Evolutionary conservation across 352 stramenopile genomes (phyloP), one percentile per base, ranked within the genome.

Genomic region (Phytopythium vexans): DNA sequence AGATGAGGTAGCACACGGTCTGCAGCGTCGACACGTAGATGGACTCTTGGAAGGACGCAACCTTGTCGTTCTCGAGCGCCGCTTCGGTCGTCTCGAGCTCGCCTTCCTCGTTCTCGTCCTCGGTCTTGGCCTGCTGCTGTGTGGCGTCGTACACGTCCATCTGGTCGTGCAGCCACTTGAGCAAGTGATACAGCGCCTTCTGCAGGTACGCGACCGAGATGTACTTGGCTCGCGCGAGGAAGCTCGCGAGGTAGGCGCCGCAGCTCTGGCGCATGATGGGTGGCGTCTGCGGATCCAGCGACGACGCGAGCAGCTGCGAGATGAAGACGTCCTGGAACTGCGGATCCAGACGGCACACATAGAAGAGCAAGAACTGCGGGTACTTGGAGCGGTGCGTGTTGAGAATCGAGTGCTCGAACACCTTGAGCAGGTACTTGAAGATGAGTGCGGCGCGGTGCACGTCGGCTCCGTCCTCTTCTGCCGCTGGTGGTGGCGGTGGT

Each of bases 1-100:
- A 98, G 67, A 99, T 81, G 41, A 99, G 88, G 72, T 99, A 99
- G 74, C 97, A 99, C 37, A 96, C 92, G 12, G 96, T 96, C 71
- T 99, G 96, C 37, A 97, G 67, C 40, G 82, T 86, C 0, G 79
- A 89, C 49, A 92, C 78, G 66, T 78, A 92, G 49, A 86, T 93
- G 48, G 64, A 81, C 54, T 88, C 80, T 31, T 89, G 75, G 45
- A 89, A 89, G 31, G 51, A 49, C 1, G 41, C 48, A 16, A 49
- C 60, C 27, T 53, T 63, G 54, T 57, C 60, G 12, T 49, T 27
- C 45, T 66, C 49, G 11, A 69, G 53, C 32, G 51, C 51, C 15
- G 62, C 53, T 0, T 47, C 52, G 3, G 16, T 56, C 3, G 31
- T 44, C 37, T 74, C 56, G n/a, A 68, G 51, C 37, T 65, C 50